A percentile compares a stretch with the other conserved stretches of the same genome.
These are phyloP conservation scores for Psilocybe azurescens DNA, from an alignment of 768 basidiomycete genomes.

Conservation along the genomic window DNA sequence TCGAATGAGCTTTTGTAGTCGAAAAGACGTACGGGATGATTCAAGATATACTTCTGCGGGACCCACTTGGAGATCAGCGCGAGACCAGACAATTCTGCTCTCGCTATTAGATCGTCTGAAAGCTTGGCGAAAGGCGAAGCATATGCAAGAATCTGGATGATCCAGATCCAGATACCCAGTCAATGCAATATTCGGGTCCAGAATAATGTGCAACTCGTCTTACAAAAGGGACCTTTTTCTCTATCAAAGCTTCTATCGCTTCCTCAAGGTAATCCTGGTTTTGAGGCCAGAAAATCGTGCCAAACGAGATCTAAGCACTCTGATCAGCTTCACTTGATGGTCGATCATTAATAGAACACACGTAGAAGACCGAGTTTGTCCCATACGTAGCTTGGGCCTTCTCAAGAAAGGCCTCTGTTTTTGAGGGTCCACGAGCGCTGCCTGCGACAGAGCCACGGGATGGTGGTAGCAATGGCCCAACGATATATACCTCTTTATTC, in stretches of 20 bases:
- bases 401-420: constrained; percentile 7
- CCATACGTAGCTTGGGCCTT: not conserved
- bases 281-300: constrained; percentile 10
- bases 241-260: constrained; percentile 11
- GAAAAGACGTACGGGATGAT: constrained; percentile 11
- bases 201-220: not conserved
- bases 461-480: constrained; percentile 18
- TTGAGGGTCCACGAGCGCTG: constrained; percentile 1
- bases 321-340: too few relatives aligned
- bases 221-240: constrained; percentile 18
- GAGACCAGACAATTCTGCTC: constrained; percentile 6
- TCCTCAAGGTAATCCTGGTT: constrained; percentile 17
- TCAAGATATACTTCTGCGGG: constrained; percentile 19
- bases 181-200: not conserved
- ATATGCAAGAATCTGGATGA: constrained; percentile 12
- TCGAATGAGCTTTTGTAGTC: not conserved
- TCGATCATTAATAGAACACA: not conserved
- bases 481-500: constrained; percentile 6
- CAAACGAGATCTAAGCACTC: too few relatives aligned
- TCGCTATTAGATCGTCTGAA: constrained; percentile 5
- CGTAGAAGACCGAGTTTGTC: constrained; percentile 8
- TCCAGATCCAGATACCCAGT: too few relatives aligned
- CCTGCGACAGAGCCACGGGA: constrained; percentile 2
- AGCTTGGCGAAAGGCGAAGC: constrained; percentile 18
- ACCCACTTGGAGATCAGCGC: constrained; percentile 15